Percentiles rank a stretch among this genome's conserved stretches.
Evolutionary conservation across 176 grass and related monocot species (phyloP).

Genomic region (Leersia perrieri): DNA sequence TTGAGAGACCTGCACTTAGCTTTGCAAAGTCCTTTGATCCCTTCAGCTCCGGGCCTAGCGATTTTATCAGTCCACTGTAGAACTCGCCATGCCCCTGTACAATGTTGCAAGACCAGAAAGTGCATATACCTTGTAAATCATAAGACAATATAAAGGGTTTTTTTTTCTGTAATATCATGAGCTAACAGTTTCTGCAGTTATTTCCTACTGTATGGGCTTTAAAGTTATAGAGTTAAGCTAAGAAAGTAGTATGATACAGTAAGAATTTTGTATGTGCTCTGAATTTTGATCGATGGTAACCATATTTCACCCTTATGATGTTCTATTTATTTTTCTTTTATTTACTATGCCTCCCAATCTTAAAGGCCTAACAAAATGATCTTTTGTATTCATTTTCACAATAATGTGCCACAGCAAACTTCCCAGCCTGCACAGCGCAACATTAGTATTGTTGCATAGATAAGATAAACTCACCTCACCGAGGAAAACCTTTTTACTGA

Average conservation of each 20-base stretch:
- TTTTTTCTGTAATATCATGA: slow-evolving; percentile 5
- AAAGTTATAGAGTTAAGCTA: not conserved
- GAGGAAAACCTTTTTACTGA: slow-evolving; percentile 81
- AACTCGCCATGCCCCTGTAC: slow-evolving; percentile 59
- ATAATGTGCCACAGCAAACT: not conserved
- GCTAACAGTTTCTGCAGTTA: not conserved
- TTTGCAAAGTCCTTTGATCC: slow-evolving; percentile 87
- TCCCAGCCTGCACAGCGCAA: not conserved
- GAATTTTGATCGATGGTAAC: not conserved
- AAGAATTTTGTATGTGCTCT: not conserved
- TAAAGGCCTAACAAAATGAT: slow-evolving; percentile 13
- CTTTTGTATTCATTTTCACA: not conserved
- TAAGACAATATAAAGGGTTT: not conserved
- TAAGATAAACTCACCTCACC: slow-evolving; percentile 73
- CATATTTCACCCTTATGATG: not conserved
- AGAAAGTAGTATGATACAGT: not conserved
- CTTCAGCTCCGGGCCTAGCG: slow-evolving; percentile 63
- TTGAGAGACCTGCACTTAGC: slow-evolving; percentile 72
- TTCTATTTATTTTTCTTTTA: not conserved
- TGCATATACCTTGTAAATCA: slow-evolving; percentile 23
- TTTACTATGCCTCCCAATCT: not conserved
- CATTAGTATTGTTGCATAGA: not conserved
- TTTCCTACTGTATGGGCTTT: slow-evolving; percentile 22
- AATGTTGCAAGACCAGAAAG: slow-evolving; percentile 22
- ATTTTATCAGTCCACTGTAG: slow-evolving; percentile 58